phyloP scores from a whole-genome alignment of 805 yeast species.

The Pichia nakasei region DNA sequence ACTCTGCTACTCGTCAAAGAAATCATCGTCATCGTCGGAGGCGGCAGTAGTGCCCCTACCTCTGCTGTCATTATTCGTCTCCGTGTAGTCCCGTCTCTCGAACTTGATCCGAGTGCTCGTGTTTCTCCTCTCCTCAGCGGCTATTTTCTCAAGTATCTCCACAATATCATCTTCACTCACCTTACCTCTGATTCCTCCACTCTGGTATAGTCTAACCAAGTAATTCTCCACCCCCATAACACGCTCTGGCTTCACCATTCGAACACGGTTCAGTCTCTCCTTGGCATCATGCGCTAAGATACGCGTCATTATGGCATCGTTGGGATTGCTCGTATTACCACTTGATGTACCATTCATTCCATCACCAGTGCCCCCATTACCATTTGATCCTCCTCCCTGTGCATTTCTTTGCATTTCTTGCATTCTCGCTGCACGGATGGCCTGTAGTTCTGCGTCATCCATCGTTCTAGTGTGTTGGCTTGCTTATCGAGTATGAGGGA shows the following conservation, averaged over 20 bases:
- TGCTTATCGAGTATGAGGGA: not conserved
- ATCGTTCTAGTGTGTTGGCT: slow-evolving; percentile 32
- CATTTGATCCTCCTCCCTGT: slow-evolving; percentile 21
- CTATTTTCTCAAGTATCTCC: slow-evolving; percentile 70
- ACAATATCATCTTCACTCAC: slow-evolving; percentile 79
- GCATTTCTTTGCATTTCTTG: slow-evolving; percentile 65
- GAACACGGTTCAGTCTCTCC: slow-evolving; percentile 77
- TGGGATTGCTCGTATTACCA: slow-evolving; percentile 12
- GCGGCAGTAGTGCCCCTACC: slow-evolving; percentile 20
- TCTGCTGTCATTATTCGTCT: slow-evolving; percentile 5
- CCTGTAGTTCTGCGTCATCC: slow-evolving; percentile 84
- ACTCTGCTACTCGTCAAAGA: slow-evolving; percentile 25
- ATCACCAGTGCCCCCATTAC: too few relatives aligned
- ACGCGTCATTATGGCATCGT: slow-evolving; percentile 43
- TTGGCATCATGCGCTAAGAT: slow-evolving; percentile 76
- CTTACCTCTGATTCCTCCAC: slow-evolving; percentile 69
- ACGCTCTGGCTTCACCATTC: slow-evolving; percentile 85
- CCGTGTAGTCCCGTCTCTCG: slow-evolving; percentile 31
- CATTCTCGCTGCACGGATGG: slow-evolving; percentile 87
- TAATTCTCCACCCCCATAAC: slow-evolving; percentile 84
- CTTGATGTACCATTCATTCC: not conserved
- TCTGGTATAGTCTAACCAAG: slow-evolving; percentile 57
- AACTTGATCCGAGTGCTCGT: slow-evolving; percentile 59
- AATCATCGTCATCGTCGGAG: slow-evolving; percentile 24
- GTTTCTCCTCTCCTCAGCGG: slow-evolving; percentile 58